Percentiles rank a stretch among this genome's conserved stretches.
phyloP scores from a whole-genome alignment of 169 alveolate species.

The Babesia bovis region DNA sequence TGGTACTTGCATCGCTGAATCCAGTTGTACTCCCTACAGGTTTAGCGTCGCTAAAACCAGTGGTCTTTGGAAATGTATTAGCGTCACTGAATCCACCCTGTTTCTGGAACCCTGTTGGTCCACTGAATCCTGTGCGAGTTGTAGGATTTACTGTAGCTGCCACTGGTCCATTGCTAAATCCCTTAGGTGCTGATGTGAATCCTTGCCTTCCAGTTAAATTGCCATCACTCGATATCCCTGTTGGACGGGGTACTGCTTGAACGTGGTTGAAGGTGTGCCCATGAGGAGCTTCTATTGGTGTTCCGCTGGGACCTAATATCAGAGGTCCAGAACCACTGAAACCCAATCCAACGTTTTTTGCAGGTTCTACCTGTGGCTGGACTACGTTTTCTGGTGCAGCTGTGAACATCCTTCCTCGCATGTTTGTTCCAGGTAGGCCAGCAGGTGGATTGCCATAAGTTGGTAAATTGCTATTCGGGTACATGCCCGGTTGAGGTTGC shows the following conservation, averaged over 20 bases:
- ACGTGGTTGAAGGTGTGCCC: not conserved
- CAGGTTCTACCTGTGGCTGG: conserved; percentile 3
- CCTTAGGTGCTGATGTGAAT: conserved; percentile 11
- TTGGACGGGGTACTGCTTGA: not conserved
- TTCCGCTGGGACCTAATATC: conserved; percentile 47
- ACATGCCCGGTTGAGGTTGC: not conserved
- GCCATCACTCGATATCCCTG: conserved; percentile 16
- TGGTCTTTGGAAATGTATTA: not conserved
- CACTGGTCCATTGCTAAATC: conserved; percentile 9
- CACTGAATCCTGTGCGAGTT: not conserved
- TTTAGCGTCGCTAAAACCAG: conserved; percentile 28
- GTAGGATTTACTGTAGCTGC: not conserved
- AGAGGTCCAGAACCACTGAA: conserved; percentile 24
- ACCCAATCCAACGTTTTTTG: conserved; percentile 13
- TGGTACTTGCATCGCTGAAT: conserved; percentile 18
- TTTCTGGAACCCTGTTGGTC: not conserved
- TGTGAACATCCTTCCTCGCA: conserved; percentile 16
- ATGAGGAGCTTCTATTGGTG: conserved; percentile 18
- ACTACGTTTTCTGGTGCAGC: not conserved
- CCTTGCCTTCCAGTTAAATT: not conserved
- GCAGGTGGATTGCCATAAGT: not conserved
- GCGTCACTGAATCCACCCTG: conserved; percentile 32
- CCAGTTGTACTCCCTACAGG: not conserved
- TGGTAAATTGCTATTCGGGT: not conserved
- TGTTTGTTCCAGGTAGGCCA: not conserved